phyloP scores from a whole-genome alignment of 2,329 filamentous ascomycete species.

The Trichophyton verrucosum region DNA sequence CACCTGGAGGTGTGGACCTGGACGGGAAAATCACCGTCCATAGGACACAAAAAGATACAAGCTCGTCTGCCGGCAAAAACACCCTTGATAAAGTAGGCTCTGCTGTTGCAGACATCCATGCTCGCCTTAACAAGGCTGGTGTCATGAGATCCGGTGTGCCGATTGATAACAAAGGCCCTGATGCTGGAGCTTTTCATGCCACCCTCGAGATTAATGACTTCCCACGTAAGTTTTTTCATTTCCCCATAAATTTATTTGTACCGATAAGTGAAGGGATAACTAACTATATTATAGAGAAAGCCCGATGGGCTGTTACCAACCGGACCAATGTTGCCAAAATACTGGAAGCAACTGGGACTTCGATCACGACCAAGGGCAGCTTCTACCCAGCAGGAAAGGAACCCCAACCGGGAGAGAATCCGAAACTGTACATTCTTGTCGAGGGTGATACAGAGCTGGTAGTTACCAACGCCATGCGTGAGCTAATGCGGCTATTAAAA shows the following conservation, averaged over 20 bases:
- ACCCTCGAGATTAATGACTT: conserved; percentile 99
- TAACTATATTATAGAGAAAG: conserved; percentile 52
- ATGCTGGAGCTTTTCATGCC: conserved; percentile 91
- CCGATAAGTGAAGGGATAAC: conserved; percentile 4
- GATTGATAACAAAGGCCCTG: conserved; percentile 96
- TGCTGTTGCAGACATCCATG: conserved; percentile 85
- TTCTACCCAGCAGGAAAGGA: conserved; percentile 78
- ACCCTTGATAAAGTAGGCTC: conserved; percentile 75
- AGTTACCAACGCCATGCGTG: conserved; percentile 79
- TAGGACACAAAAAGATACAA: conserved; percentile 49
- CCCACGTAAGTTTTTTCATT: conserved; percentile 46
- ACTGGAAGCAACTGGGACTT: conserved; percentile 83
- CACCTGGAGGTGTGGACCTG: conserved; percentile 47
- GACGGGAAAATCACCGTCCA: conserved; percentile 62
- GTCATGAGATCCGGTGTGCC: conserved; percentile 84
- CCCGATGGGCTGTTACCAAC: conserved; percentile 96
- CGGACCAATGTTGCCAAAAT: conserved; percentile 98
- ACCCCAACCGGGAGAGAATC: conserved; percentile 58
- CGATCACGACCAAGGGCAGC: conserved; percentile 92
- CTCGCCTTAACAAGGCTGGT: conserved; percentile 75
- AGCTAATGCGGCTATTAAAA: conserved; percentile 74
- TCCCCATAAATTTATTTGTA: background rate
- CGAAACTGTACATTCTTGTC: conserved; percentile 96
- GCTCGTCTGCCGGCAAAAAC: conserved; percentile 40
- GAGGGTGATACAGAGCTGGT: conserved; percentile 92